Conservation (phyloP, 768 basidiomycete genomes). For the Macrolepiota dolichaula region DNA sequence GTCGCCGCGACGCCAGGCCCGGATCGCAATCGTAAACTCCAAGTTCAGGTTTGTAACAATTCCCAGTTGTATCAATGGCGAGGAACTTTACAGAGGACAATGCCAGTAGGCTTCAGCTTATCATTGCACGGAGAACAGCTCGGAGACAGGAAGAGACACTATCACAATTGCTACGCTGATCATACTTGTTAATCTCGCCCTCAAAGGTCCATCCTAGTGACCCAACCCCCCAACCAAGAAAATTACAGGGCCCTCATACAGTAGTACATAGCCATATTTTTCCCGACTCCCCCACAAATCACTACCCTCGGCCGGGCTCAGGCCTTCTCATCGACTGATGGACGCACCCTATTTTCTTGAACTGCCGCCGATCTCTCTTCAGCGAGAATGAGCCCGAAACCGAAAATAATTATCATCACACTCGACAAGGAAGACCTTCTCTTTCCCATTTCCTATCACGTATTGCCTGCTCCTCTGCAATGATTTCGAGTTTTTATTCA, state of each 20-base stretch:
- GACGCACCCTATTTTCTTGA: no score
- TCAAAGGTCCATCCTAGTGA: no score
- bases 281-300: no score
- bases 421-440: background rate
- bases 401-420: no score
- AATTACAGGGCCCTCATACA: no score
- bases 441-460: background rate
- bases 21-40: no score
- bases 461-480: background rate
- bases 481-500: background rate
- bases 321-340: no score
- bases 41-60: slow-evolving; percentile 81
- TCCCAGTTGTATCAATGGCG: background rate
- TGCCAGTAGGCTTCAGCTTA: background rate
- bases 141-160: background rate
- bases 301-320: no score
- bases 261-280: no score
- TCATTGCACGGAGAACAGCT: background rate
- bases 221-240: no score
- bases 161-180: background rate
- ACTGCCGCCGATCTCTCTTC: no score
- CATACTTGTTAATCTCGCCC: background rate
- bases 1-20: background rate
- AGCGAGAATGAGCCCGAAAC: no score
- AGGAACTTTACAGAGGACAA: background rate